phyloP scores from a whole-genome alignment of 306 rosid species.

The Prunus davidiana region DNA sequence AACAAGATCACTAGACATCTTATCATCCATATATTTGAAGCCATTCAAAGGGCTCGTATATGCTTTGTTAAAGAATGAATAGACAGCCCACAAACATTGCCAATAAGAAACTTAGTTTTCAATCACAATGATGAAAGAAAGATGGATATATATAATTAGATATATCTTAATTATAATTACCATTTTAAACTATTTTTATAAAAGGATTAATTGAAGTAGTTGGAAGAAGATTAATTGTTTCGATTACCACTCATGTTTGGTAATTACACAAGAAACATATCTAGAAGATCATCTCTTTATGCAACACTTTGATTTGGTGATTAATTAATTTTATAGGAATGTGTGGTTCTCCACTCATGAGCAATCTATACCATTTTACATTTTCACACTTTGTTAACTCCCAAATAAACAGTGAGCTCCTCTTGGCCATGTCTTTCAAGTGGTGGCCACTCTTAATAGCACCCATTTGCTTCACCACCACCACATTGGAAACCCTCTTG shows the following conservation, averaged over 20 bases:
- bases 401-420: slow-evolving; percentile 6
- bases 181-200: background rate
- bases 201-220: background rate
- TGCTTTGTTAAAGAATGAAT: background rate
- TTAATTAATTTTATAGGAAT: background rate
- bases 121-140: background rate
- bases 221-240: background rate
- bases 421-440: slow-evolving; percentile 18
- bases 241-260: background rate
- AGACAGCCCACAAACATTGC: background rate
- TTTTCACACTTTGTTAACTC: background rate
- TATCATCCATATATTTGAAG: background rate
- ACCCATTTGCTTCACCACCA: slow-evolving; percentile 3
- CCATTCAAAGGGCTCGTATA: slow-evolving; percentile 3
- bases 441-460: slow-evolving; percentile 24
- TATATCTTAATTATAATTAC: too few species aligned
- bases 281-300: background rate
- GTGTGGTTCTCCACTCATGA: slow-evolving; percentile 1
- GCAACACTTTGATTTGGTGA: too few species aligned
- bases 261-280: background rate
- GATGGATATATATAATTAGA: background rate
- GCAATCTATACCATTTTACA: background rate
- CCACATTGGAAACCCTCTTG: background rate
- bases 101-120: background rate
- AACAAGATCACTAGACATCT: background rate